Evolutionary conservation across 2,329 filamentous ascomycete species (phyloP).

Genomic region (Aureobasidium musti): DNA sequence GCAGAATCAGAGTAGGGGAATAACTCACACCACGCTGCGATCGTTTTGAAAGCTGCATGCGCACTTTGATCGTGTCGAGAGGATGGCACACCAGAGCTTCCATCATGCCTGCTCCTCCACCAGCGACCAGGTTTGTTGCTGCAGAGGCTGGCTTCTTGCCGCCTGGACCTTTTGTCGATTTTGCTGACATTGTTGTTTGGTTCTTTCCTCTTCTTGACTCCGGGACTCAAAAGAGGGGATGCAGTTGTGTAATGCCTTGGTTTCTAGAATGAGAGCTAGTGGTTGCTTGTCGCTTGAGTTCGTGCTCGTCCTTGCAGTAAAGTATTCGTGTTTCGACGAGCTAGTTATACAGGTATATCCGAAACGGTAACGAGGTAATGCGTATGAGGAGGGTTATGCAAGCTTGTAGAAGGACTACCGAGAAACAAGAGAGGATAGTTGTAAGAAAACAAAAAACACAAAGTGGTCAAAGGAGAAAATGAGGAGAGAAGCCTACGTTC

Average conservation of each 20-base stretch:
- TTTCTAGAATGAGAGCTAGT: neutral
- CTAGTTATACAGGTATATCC: neutral
- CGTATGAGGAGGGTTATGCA: neutral
- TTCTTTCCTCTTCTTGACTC: neutral
- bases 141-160: constrained; percentile 79
- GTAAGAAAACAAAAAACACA: neutral
- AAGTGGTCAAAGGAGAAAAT: neutral
- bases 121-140: constrained; percentile 90
- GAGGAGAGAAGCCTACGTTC: neutral
- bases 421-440: neutral
- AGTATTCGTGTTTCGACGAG: neutral
- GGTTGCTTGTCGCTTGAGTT: neutral
- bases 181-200: constrained; percentile 58
- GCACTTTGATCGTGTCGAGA: constrained; percentile 93
- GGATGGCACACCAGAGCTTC: constrained; percentile 96
- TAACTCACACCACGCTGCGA: constrained; percentile 72
- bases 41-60: constrained; percentile 95
- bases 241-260: neutral
- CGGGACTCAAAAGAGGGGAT: neutral
- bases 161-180: constrained; percentile 57
- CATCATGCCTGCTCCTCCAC: constrained; percentile 98
- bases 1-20: neutral
- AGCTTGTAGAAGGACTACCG: neutral
- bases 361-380: neutral
- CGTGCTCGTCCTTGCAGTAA: neutral